Base-by-base conservation (phyloP, 495 filamentous ascomycete genomes). In the Opeltia flavorubescens region DNA sequence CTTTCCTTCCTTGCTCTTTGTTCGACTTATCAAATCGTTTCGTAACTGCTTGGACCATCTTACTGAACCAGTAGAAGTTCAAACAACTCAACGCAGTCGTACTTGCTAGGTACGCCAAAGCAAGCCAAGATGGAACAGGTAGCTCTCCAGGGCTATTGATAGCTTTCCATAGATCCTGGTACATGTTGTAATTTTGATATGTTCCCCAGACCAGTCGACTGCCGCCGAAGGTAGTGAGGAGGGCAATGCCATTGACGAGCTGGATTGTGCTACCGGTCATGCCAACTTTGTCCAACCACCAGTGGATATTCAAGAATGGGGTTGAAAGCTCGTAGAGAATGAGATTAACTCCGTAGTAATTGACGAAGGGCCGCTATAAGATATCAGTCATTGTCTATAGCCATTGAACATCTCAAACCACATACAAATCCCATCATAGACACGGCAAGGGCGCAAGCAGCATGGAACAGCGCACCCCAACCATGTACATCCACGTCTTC, bases 261-360 rank as follows among this genome's bases (percentile, higher is more conserved):
- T 95, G 88, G 34, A 73, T 51, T n/a, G 62, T 72, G 46, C 82
- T 81, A 39, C 91, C 91, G n/a, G 93, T 99, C 74, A 94, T 81
- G 62, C 81, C 78, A 57, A 94, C 69, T 68, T 99, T 99, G 69
- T 99, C 91, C 57, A 83, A 86, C 74, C 96, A 96, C 91, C 91
- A 99, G 71, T 99, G 91, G 64, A 96, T 82, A 61, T 94, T 93
- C 58, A 93, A 77, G 68, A 94, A 89, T 12, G 87, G 87, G 54
- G 78, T 83, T 45, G 86, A 95, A 47, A 99, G 83, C 69, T 99
- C 91, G 72, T 94, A 99, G 55, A 99, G 86, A 58, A 99, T 86
- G 68, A 99, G 96, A 44, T 78, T 76, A 15, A 80, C 74, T 45
- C 78, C 85, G 65, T 95, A 96, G 70, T 79, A 95, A 67, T 95